These are phyloP conservation scores for Suhomyces sp. DNA, from an alignment of 805 yeast genomes.

Conservation along the genomic window DNA sequence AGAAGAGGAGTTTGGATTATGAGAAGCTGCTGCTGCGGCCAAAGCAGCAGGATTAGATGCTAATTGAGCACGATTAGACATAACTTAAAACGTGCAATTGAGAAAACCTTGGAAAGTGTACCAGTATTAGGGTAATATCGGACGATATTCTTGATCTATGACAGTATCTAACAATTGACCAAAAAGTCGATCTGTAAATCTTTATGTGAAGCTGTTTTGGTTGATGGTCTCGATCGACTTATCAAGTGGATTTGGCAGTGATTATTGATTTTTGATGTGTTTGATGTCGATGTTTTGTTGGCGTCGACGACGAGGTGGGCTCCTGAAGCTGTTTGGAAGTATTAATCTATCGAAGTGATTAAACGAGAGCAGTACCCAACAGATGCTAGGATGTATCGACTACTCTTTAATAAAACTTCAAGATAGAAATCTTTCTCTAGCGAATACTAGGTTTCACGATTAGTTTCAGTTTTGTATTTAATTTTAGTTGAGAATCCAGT, in stretches of 20 bases:
- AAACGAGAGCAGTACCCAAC: background rate
- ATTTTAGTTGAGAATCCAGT: background rate
- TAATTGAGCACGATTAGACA: conserved; percentile 27
- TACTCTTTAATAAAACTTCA: background rate
- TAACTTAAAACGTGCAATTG: background rate
- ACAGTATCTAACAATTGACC: too few relatives aligned
- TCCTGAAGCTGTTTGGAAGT: background rate
- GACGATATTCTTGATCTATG: background rate
- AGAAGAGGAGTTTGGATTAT: conserved; percentile 18
- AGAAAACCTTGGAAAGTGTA: too few relatives aligned
- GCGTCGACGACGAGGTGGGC: background rate
- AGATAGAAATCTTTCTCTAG: background rate
- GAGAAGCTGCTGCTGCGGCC: conserved; percentile 36
- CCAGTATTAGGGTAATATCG: background rate
- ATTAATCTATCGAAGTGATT: background rate
- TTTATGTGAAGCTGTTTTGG: too few relatives aligned
- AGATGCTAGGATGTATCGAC: background rate
- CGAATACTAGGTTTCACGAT: background rate
- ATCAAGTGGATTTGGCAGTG: background rate
- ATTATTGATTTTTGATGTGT: background rate
- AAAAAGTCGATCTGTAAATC: too few relatives aligned
- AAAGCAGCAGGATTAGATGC: conserved; percentile 36
- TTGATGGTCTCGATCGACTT: background rate
- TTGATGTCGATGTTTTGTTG: background rate
- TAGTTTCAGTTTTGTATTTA: background rate